Evolutionary conservation across 768 basidiomycete genomes (phyloP).

Genomic region (Sarcodon aspratus): DNA sequence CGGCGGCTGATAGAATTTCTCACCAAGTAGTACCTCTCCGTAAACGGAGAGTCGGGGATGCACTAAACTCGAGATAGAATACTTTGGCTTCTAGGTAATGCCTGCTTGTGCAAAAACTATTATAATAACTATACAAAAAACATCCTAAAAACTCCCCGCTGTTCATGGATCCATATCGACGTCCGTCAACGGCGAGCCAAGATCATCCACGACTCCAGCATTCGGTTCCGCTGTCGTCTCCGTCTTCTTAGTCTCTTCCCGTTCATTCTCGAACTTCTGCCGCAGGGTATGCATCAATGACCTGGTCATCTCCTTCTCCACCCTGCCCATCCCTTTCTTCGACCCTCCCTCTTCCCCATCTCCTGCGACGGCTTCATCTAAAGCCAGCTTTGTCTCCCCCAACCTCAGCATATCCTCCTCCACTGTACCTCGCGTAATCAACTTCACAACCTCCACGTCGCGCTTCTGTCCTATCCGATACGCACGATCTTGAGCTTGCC

Average conservation of each 20-base stretch:
- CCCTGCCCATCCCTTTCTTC: constrained; percentile 55
- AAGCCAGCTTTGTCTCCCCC: constrained; percentile 80
- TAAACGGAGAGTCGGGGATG: too few species aligned
- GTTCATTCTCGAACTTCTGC: constrained; percentile 57
- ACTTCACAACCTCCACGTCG: constrained; percentile 89
- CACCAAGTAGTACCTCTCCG: too few species aligned
- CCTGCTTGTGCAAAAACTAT: too few species aligned
- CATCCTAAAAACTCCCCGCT: too few species aligned
- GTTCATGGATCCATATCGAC: background rate
- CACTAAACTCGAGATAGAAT: too few species aligned
- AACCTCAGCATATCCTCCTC: constrained; percentile 94
- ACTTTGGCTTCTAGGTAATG: too few species aligned
- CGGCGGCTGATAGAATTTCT: too few species aligned
- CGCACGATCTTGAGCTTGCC: constrained; percentile 94
- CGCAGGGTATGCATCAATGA: constrained; percentile 78
- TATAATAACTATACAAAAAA: too few species aligned
- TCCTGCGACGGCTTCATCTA: constrained; percentile 93
- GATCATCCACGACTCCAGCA: background rate
- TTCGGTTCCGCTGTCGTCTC: background rate
- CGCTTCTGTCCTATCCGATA: constrained; percentile 95
- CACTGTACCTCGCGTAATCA: constrained; percentile 85
- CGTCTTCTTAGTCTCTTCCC: background rate
- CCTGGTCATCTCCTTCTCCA: constrained; percentile 67
- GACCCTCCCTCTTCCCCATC: constrained; percentile 50
- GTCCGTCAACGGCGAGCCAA: background rate